These are phyloP conservation scores for Aechmea fasciata DNA, from an alignment of 176 grass and related monocot species.

Conservation along the genomic window DNA sequence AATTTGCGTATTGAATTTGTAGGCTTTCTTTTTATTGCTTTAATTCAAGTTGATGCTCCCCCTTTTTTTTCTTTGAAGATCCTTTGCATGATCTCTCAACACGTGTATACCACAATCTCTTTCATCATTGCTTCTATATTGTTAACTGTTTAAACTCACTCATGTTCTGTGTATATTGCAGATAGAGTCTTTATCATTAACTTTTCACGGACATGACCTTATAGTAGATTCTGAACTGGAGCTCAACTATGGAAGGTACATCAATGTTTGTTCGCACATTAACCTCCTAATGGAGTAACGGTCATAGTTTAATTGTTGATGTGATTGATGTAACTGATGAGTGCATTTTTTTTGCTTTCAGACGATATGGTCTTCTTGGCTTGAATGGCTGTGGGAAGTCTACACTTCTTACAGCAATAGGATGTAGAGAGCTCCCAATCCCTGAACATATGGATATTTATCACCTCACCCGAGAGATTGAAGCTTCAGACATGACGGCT, in stretches of 20 bases:
- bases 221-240: slow-evolving; percentile 97
- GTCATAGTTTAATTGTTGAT: neutral
- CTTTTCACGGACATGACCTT: slow-evolving; percentile 97
- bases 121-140: neutral
- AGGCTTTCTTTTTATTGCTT: too few relatives aligned
- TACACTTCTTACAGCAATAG: slow-evolving; percentile 78
- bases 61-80: neutral
- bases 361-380: slow-evolving; percentile 90
- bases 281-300: neutral
- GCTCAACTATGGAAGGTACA: slow-evolving; percentile 86
- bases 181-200: slow-evolving; percentile 89
- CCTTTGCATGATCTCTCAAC: neutral
- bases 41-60: too few relatives aligned
- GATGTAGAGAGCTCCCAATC: slow-evolving; percentile 80
- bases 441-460: slow-evolving; percentile 98
- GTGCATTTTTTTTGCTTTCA: slow-evolving; percentile 26
- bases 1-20: too few relatives aligned
- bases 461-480: slow-evolving; percentile 74
- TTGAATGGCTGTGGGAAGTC: slow-evolving; percentile 98
- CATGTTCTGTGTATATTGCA: slow-evolving; percentile 28
- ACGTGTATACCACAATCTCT: neutral
- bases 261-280: neutral
- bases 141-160: neutral
- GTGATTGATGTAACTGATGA: neutral
- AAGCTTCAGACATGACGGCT: slow-evolving; percentile 96